These are phyloP conservation scores for Quercus cerris DNA, from an alignment of 306 rosid species.

Conservation along the genomic window DNA sequence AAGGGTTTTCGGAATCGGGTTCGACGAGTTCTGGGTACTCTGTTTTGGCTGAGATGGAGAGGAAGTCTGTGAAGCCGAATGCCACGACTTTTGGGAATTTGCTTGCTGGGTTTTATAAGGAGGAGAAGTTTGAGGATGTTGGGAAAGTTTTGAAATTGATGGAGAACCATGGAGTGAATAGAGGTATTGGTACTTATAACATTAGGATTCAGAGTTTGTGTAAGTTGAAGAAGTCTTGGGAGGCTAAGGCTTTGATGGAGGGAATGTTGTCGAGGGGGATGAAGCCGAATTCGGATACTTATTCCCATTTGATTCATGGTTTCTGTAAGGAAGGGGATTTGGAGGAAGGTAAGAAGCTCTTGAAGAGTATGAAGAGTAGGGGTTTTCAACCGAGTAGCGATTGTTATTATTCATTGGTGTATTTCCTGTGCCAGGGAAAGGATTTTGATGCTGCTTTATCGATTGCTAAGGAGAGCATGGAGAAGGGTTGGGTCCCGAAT, in stretches of 20 bases:
- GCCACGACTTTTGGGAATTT: conserved; percentile 32
- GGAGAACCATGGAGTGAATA: conserved; percentile 42
- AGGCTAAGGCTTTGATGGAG: conserved; percentile 65
- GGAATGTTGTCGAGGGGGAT: conserved; percentile 54
- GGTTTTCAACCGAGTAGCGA: conserved; percentile 41
- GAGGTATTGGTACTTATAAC: conserved; percentile 50
- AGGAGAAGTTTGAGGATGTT: conserved; percentile 63
- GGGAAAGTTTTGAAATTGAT: conserved; percentile 62
- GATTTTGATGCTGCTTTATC: conserved; percentile 54
- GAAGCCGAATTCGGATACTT: conserved; percentile 57
- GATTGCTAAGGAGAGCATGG: conserved; percentile 55
- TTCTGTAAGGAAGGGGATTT: conserved; percentile 63
- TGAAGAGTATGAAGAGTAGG: conserved; percentile 47
- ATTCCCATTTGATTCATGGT: conserved; percentile 65
- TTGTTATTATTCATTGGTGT: conserved; percentile 52
- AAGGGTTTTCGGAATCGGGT: conserved; percentile 62
- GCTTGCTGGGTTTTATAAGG: conserved; percentile 59
- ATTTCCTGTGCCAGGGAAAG: conserved; percentile 44
- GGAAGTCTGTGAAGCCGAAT: conserved; percentile 52
- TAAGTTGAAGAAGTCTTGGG: conserved; percentile 56
- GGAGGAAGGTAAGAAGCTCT: conserved; percentile 60
- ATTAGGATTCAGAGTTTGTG: conserved; percentile 73
- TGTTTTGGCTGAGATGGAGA: conserved; percentile 69
- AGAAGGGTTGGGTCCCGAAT: conserved; percentile 69
- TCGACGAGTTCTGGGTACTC: conserved; percentile 57